Evolutionary conservation across 2,329 filamentous ascomycete genomes (phyloP).

Genomic region (Fusarium paranaense): DNA sequence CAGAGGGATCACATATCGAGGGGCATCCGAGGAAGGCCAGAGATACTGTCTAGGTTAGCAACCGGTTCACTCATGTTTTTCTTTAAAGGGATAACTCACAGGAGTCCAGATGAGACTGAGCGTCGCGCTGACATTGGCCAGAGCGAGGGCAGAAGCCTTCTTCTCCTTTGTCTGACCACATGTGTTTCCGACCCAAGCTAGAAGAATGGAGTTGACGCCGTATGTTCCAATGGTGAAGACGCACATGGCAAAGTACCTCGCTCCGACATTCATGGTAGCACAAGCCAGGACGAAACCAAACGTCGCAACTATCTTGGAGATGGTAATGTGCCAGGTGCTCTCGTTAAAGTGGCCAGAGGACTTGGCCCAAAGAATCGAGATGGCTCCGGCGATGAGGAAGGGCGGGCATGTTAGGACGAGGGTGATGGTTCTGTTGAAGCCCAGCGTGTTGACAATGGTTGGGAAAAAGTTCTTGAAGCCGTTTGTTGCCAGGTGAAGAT

Average conservation of each 20-base stretch:
- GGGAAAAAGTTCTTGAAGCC: slow-evolving; percentile 52
- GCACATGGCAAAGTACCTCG: slow-evolving; percentile 47
- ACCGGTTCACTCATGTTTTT: background rate
- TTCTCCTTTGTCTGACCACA: slow-evolving; percentile 61
- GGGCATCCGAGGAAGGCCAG: slow-evolving; percentile 35
- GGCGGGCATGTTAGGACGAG: slow-evolving; percentile 52
- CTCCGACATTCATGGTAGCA: slow-evolving; percentile 41
- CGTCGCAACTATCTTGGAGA: slow-evolving; percentile 54
- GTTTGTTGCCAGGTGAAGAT: slow-evolving; percentile 61
- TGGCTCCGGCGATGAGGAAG: slow-evolving; percentile 52
- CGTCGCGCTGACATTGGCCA: slow-evolving; percentile 37
- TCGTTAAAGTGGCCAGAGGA: slow-evolving; percentile 59
- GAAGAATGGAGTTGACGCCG: slow-evolving; percentile 57
- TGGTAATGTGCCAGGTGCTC: slow-evolving; percentile 58
- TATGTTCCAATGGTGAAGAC: slow-evolving; percentile 51
- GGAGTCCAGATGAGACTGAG: slow-evolving; percentile 39
- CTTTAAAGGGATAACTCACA: background rate
- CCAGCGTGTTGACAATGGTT: slow-evolving; percentile 38
- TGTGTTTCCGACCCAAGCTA: slow-evolving; percentile 56
- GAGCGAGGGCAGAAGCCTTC: slow-evolving; percentile 57
- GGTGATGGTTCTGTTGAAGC: slow-evolving; percentile 35
- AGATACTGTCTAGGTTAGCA: slow-evolving; percentile 24
- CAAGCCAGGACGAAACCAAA: slow-evolving; percentile 40
- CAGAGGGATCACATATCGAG: slow-evolving; percentile 36
- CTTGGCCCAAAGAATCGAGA: slow-evolving; percentile 31